phyloP scores from a whole-genome alignment of 2,329 filamentous ascomycete species.

The Helotiales sp. region DNA sequence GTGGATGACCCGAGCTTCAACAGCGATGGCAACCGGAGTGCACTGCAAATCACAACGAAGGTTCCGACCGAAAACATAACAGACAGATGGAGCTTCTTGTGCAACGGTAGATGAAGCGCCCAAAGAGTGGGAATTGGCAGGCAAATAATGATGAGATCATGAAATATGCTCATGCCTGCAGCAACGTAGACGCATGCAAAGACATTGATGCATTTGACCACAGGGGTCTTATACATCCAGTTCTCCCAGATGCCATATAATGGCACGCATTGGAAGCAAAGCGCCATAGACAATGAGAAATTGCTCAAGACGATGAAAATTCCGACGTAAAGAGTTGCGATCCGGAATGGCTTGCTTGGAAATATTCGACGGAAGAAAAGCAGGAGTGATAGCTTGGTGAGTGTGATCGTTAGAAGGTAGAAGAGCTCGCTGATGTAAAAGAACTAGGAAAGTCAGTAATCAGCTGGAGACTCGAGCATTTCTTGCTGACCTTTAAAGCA shows the following conservation, averaged over 20 bases:
- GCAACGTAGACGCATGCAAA: slow-evolving; percentile 2
- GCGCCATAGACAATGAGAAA: slow-evolving; percentile 2
- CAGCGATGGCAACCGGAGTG: slow-evolving; percentile 7
- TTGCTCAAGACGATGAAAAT: slow-evolving; percentile 5
- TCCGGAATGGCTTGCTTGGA: not conserved
- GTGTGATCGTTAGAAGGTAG: slow-evolving; percentile 9
- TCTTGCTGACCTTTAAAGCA: not conserved
- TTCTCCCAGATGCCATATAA: slow-evolving; percentile 14
- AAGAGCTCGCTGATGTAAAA: slow-evolving; percentile 12
- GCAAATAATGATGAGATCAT: slow-evolving; percentile 13
- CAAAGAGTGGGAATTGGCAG: slow-evolving; percentile 12
- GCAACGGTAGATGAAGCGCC: slow-evolving; percentile 2
- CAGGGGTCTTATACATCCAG: slow-evolving; percentile 16
- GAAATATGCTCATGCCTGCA: slow-evolving; percentile 7
- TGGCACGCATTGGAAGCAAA: slow-evolving; percentile 18
- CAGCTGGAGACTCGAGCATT: not conserved
- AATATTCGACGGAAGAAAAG: slow-evolving; percentile 19
- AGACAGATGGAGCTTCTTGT: slow-evolving; percentile 9
- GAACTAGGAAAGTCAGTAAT: slow-evolving; percentile 1
- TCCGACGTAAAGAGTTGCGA: not conserved
- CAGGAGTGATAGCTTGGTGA: slow-evolving; percentile 14
- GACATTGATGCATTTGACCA: slow-evolving; percentile 10
- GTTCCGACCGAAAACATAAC: slow-evolving; percentile 17
- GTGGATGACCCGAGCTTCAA: slow-evolving; percentile 2
- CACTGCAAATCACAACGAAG: slow-evolving; percentile 14